These are phyloP conservation scores for Cucurbita argyrosperma DNA, from an alignment of 306 rosid species.

Conservation along the genomic window DNA sequence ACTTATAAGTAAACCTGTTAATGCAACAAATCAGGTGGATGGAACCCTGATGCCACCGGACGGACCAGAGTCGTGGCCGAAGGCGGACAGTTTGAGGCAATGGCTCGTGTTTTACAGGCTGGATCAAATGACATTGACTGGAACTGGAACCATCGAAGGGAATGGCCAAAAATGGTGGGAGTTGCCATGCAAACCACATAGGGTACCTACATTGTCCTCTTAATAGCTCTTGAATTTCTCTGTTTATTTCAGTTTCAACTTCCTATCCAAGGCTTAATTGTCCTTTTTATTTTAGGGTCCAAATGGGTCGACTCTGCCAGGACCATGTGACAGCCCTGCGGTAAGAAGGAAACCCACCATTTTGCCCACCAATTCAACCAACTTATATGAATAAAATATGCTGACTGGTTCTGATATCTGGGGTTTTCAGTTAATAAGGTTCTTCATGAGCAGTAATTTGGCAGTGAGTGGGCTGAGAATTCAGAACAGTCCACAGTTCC, in stretches of 20 bases:
- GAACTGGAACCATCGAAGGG: slow-evolving; percentile 87
- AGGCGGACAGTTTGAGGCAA: slow-evolving; percentile 47
- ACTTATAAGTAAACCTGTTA: not conserved
- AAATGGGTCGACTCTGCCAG: slow-evolving; percentile 37
- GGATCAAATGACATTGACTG: slow-evolving; percentile 65
- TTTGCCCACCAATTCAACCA: not conserved
- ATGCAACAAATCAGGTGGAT: slow-evolving; percentile 47
- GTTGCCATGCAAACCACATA: slow-evolving; percentile 93
- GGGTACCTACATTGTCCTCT: slow-evolving; percentile 29
- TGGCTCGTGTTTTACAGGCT: slow-evolving; percentile 88
- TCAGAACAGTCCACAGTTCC: slow-evolving; percentile 77
- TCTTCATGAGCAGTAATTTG: slow-evolving; percentile 84
- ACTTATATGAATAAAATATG: not conserved
- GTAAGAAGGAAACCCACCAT: slow-evolving; percentile 31
- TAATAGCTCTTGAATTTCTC: not conserved
- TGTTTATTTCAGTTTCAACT: not conserved
- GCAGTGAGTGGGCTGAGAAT: slow-evolving; percentile 44
- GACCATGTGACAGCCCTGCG: slow-evolving; percentile 85
- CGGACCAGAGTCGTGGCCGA: slow-evolving; percentile 80
- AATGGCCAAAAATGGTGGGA: slow-evolving; percentile 97
- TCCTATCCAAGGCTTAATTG: not conserved
- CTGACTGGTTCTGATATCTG: not conserved
- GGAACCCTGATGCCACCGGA: slow-evolving; percentile 85
- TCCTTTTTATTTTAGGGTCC: slow-evolving; percentile 42
- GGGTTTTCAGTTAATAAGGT: slow-evolving; percentile 48